Conservation (phyloP, 2,329 filamentous ascomycete genomes). For the Venturia oleaginea region DNA sequence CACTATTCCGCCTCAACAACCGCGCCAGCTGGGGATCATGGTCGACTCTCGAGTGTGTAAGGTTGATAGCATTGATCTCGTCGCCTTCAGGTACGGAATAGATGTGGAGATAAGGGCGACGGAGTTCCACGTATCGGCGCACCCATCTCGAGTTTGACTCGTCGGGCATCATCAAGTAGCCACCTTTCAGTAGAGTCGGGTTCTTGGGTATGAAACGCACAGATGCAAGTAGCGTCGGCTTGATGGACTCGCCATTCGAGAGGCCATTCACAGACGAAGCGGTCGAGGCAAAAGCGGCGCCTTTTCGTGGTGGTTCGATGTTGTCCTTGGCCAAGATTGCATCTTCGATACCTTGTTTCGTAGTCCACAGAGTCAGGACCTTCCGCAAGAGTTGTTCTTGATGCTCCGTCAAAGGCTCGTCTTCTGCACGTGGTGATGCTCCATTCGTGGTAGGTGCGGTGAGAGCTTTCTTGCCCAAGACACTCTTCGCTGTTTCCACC, state of each 20-base stretch:
- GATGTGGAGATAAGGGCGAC: conserved; percentile 84
- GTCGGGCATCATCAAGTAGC: conserved; percentile 79
- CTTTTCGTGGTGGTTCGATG: conserved; percentile 60
- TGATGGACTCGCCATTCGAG: conserved; percentile 52
- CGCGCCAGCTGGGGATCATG: conserved; percentile 80
- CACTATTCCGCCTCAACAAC: conserved; percentile 50
- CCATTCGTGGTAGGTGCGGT: conserved; percentile 19
- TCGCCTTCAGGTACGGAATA: conserved; percentile 80
- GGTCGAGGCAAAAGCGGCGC: conserved; percentile 36
- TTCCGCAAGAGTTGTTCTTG: conserved; percentile 39
- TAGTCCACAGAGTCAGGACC: conserved; percentile 56
- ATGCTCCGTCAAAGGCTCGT: conserved; percentile 23
- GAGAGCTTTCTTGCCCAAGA: conserved; percentile 47
- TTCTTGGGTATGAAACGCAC: conserved; percentile 76
- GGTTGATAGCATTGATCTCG: conserved; percentile 79
- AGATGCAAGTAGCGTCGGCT: conserved; percentile 62
- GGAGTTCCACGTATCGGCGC: conserved; percentile 84
- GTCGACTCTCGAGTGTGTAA: conserved; percentile 85
- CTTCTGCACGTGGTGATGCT: conserved; percentile 10
- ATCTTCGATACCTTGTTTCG: conserved; percentile 33
- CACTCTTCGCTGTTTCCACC: conserved; percentile 63
- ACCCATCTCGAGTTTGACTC: conserved; percentile 77
- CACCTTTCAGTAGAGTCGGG: conserved; percentile 62
- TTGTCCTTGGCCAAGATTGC: conserved; percentile 40
- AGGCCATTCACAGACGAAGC: conserved; percentile 42